Base-by-base conservation (phyloP, 2,329 filamentous ascomycete species). In the Aspergillus eucalypticola region DNA sequence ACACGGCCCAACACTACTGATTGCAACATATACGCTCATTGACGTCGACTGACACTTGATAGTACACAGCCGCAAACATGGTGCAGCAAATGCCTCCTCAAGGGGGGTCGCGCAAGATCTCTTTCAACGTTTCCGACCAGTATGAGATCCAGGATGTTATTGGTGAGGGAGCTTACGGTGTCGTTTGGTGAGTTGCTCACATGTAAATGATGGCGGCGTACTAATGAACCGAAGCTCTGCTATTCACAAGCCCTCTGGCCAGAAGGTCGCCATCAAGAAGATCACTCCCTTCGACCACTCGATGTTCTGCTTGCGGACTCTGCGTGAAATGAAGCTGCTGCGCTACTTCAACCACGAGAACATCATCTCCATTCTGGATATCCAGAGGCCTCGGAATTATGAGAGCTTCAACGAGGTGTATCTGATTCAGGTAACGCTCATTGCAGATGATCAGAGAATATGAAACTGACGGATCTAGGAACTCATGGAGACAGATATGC, bases 341-440 rank as follows among this genome's bases (percentile, higher is more conserved):
- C 87, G 95, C 72, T 98, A 99, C 81, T 99, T 99, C 84, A 99
- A 98, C 81, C 95, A 99, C 76, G 95, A 99, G 81, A 99, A 99
- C 80, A 98, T 99, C 82, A 99, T 99, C 76, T 98, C 93, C 55
- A 99, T 99, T 71, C 88, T 99, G 69, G 95, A 99, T 77, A 99
- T 99, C 70, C 95, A 99, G 81, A 96, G 97, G 82, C 95, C 95
- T 44, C 87, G 94, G 72, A 96, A 90, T 82, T 98, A 96, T 74
- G 94, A 98, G 75, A 90, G 88, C 55, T 99, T 99, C 79, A 93
- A 93, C 59, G 95, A 99, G 79, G 95, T 99, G 64, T 99, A 99
- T 77, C 88, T 99, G 69, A 98, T 99, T 70, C 95, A 98, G 84
- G 93, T 96, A 82, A 35, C 15, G 7, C 21, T 32, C 48, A 19